phyloP scores from a whole-genome alignment of 495 filamentous ascomycete genomes.

The Aspergillus egyptiacus region DNA sequence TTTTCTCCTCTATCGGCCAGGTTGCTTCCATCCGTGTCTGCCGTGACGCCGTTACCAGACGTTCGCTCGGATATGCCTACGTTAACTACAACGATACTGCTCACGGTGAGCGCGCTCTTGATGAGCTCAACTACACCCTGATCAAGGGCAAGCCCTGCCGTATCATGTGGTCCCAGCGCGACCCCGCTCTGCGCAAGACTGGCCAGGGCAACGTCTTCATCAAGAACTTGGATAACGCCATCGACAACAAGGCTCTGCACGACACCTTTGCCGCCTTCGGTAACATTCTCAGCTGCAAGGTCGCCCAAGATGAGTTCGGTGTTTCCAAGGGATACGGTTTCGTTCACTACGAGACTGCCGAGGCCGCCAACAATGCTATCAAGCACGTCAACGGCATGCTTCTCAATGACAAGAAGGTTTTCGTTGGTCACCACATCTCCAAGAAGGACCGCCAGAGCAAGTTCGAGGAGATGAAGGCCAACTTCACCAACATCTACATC shows the following conservation, averaged over 20 bases:
- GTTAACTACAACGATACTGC: constrained; percentile 98
- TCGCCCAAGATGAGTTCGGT: constrained; percentile 92
- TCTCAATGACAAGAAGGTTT: constrained; percentile 99
- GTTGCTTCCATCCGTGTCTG: constrained; percentile 99
- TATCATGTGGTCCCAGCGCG: constrained; percentile 99
- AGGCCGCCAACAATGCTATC: constrained; percentile 94
- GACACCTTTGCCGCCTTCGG: constrained; percentile 99
- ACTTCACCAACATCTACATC: constrained; percentile 99
- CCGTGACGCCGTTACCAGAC: constrained; percentile 97
- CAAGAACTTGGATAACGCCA: constrained; percentile 97
- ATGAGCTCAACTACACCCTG: constrained; percentile 99
- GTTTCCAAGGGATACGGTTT: constrained; percentile 99
- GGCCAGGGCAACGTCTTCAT: constrained; percentile 99
- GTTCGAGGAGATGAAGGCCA: constrained; percentile 99
- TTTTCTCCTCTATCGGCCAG: constrained; percentile 98
- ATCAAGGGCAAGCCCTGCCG: constrained; percentile 99
- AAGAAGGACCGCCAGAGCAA: constrained; percentile 99
- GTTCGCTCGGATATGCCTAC: constrained; percentile 98
- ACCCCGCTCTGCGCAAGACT: constrained; percentile 98
- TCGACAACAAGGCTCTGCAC: constrained; percentile 99
- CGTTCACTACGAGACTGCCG: constrained; percentile 99
- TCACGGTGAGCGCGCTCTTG: constrained; percentile 95
- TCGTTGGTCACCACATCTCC: constrained; percentile 97
- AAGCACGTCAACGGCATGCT: constrained; percentile 99
- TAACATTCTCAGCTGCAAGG: constrained; percentile 99